Conservation (phyloP, 768 basidiomycete genomes). For the Pisolithus tinctorius region DNA sequence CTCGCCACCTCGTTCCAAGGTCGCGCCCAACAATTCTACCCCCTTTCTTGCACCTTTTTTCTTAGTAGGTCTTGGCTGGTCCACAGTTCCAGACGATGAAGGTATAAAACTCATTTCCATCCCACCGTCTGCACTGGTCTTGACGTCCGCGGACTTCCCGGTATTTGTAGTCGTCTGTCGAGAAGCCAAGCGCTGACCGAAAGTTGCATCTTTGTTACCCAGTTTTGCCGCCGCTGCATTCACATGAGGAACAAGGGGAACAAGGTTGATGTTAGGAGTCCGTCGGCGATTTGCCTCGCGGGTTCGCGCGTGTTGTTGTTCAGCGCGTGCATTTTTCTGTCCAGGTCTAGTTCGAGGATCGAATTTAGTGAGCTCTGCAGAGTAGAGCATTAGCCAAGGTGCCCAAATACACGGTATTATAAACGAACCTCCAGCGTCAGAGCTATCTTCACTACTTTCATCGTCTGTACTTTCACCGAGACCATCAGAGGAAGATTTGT, state of each 20-base stretch:
- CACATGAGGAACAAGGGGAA: constrained; percentile 51
- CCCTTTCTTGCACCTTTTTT: constrained; percentile 43
- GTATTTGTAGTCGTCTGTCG: constrained; percentile 8
- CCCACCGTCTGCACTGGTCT: constrained; percentile 45
- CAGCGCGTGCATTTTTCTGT: constrained; percentile 39
- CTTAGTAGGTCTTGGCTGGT: constrained; percentile 16
- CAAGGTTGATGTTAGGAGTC: constrained; percentile 51
- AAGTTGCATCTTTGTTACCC: constrained; percentile 49
- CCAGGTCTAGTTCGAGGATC: constrained; percentile 51
- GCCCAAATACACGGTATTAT: constrained; percentile 6
- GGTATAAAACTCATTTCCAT: constrained; percentile 87
- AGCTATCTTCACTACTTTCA: constrained; percentile 41
- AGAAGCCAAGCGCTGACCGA: constrained; percentile 59
- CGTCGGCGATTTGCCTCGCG: constrained; percentile 34
- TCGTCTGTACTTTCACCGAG: constrained; percentile 40
- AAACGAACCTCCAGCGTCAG: constrained; percentile 49
- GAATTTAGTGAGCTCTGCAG: constrained; percentile 43
- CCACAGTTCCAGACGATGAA: constrained; percentile 24
- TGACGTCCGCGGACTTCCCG: constrained; percentile 15
- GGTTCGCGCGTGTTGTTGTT: constrained; percentile 39
- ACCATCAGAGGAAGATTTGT: constrained; percentile 57
- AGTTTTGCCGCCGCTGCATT: constrained; percentile 20
- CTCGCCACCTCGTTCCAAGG: constrained; percentile 75
- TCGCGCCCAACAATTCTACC: constrained; percentile 78
- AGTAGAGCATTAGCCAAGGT: constrained; percentile 7